phyloP scores from a whole-genome alignment of 768 basidiomycete species.

The Suillus tomentosus region DNA sequence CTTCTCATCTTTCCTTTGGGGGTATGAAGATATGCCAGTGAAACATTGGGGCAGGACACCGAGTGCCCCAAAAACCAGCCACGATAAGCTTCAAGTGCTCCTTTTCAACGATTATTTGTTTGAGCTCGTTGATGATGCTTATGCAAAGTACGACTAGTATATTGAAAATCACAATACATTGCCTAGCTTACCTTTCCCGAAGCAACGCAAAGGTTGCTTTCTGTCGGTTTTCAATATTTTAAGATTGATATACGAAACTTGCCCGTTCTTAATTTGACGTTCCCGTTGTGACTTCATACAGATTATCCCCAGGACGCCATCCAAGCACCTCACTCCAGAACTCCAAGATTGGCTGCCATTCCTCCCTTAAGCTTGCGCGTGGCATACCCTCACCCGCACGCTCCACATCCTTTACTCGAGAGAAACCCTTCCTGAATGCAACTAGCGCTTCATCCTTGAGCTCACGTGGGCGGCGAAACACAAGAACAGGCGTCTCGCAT shows the following conservation, averaged over 20 bases:
- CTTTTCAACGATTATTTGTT: too few relatives aligned
- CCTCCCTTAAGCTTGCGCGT: constrained; percentile 51
- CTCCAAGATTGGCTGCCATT: constrained; percentile 84
- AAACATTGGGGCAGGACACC: too few relatives aligned
- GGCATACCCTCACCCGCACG: constrained; percentile 70
- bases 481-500: constrained; percentile 63
- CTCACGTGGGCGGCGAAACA: constrained; percentile 54
- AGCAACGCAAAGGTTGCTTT: too few relatives aligned
- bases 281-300: constrained; percentile 67
- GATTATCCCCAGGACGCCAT: constrained; percentile 56
- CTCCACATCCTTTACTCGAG: constrained; percentile 48
- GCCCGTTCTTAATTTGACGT: neutral
- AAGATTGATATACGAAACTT: neutral
- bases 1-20: too few relatives aligned
- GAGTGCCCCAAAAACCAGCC: too few relatives aligned
- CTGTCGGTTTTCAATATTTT: too few relatives aligned
- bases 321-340: constrained; percentile 79
- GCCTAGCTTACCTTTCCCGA: too few relatives aligned
- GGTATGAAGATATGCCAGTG: too few relatives aligned
- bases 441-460: constrained; percentile 47
- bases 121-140: too few relatives aligned
- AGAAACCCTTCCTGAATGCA: constrained; percentile 65
- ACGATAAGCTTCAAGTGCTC: too few relatives aligned
- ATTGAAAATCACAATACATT: too few relatives aligned
- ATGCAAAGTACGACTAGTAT: too few relatives aligned